A percentile compares a stretch with the other conserved stretches of the same genome.
These are phyloP conservation scores for Kodamaea anthophila DNA, from an alignment of 1,139 yeast species.

Conservation along the genomic window DNA sequence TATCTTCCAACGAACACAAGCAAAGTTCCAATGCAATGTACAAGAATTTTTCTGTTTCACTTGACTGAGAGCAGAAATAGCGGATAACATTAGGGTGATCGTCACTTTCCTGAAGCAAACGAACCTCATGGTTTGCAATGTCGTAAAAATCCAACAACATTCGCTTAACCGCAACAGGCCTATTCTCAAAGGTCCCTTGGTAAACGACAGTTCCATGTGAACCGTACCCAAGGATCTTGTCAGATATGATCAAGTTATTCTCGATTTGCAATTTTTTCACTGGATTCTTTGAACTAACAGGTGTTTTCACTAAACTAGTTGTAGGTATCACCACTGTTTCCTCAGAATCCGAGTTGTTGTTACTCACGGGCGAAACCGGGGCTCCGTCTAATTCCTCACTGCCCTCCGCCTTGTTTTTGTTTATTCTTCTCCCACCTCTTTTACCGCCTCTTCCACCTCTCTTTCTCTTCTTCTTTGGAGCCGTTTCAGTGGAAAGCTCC, in stretches of 20 bases:
- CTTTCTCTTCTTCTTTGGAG: constrained; percentile 46
- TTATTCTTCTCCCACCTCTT: constrained; percentile 43
- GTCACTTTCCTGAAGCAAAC: constrained; percentile 84
- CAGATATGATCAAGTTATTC: constrained; percentile 59
- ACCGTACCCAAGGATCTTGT: constrained; percentile 82
- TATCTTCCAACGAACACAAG: constrained; percentile 81
- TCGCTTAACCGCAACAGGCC: constrained; percentile 94
- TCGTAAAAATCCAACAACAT: constrained; percentile 92
- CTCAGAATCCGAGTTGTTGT: constrained; percentile 7
- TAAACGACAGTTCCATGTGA: constrained; percentile 95
- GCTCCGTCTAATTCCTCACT: constrained; percentile 5
- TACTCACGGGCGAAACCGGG: neutral
- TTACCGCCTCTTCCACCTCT: constrained; percentile 86
- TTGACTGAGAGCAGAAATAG: constrained; percentile 85
- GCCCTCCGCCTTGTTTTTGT: constrained; percentile 25
- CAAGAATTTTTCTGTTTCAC: constrained; percentile 64
- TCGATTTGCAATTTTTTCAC: constrained; percentile 36
- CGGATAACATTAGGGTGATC: constrained; percentile 94
- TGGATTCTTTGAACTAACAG: constrained; percentile 14
- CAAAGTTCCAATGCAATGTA: constrained; percentile 93
- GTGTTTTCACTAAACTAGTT: constrained; percentile 23
- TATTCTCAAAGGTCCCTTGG: constrained; percentile 80
- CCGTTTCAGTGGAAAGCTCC: constrained; percentile 7
- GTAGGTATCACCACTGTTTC: constrained; percentile 21
- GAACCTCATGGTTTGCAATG: constrained; percentile 91